A percentile compares a stretch with the other conserved stretches of the same genome.
These are phyloP conservation scores for Trichophyton rubrum DNA, from an alignment of 2,329 filamentous ascomycete genomes.

Conservation along the genomic window DNA sequence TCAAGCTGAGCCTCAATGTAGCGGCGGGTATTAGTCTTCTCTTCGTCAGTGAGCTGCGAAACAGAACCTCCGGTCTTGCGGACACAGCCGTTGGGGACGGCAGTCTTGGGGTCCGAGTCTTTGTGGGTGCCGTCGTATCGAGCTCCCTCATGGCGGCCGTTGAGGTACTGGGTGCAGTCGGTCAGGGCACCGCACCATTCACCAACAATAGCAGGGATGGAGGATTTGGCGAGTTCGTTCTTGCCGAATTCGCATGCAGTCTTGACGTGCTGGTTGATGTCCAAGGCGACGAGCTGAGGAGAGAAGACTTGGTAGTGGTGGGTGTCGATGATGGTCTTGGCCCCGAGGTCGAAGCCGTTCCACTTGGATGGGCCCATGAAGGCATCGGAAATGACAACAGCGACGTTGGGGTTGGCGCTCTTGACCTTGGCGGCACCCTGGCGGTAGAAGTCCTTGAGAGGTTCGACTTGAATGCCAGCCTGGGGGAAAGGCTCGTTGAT, in stretches of 20 bases:
- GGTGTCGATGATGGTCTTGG: constrained; percentile 47
- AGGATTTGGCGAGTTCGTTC: constrained; percentile 37
- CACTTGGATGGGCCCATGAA: constrained; percentile 39
- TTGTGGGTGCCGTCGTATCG: constrained; percentile 46
- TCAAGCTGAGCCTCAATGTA: constrained; percentile 38
- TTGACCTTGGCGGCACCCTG: constrained; percentile 40
- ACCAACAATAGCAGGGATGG: constrained; percentile 56
- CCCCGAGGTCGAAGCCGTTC: constrained; percentile 44
- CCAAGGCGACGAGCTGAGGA: constrained; percentile 38
- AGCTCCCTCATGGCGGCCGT: constrained; percentile 47
- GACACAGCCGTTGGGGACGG: constrained; percentile 43
- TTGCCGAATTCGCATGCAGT: constrained; percentile 44
- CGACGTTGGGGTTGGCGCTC: constrained; percentile 30
- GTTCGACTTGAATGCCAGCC: constrained; percentile 31
- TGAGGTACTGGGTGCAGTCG: constrained; percentile 41
- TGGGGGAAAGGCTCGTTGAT: constrained; percentile 33
- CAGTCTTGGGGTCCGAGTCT: constrained; percentile 16
- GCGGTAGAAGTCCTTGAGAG: constrained; percentile 43
- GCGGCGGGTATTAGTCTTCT: constrained; percentile 28
- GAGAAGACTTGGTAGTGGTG: constrained; percentile 58
- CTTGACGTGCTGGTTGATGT: constrained; percentile 42
- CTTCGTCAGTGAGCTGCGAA: constrained; percentile 25
- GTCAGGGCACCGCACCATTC: constrained; percentile 60
- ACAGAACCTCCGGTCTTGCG: constrained; percentile 40
- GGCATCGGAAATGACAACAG: constrained; percentile 44